Evolutionary conservation across 345 rosid species (phyloP).

Genomic region (Gossypium australe): DNA sequence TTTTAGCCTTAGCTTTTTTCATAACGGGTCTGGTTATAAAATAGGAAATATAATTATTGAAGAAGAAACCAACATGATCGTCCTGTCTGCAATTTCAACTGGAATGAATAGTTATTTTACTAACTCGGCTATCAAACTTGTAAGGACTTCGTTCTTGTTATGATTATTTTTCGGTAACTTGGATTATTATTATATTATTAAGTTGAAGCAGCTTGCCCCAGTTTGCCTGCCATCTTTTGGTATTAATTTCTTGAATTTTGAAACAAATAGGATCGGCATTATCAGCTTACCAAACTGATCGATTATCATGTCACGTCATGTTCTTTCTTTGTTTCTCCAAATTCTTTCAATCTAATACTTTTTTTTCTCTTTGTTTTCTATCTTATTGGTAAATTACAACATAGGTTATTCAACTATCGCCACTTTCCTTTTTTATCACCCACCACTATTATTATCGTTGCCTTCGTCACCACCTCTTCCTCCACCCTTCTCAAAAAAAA

Average conservation of each 20-base stretch:
- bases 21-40: background rate
- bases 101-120: constrained; percentile 6
- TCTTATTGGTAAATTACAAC: too few relatives aligned
- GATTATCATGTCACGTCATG: background rate
- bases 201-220: constrained; percentile 4
- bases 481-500: too few relatives aligned
- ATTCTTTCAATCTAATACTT: too few relatives aligned
- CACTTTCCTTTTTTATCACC: too few relatives aligned
- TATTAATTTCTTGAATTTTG: background rate
- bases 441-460: too few relatives aligned
- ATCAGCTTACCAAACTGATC: background rate
- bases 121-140: background rate
- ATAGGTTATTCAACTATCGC: too few relatives aligned
- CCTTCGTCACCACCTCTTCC: too few relatives aligned
- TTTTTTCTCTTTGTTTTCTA: too few relatives aligned
- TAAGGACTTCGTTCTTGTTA: background rate
- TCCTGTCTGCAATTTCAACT: background rate
- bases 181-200: constrained; percentile 3
- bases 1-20: background rate
- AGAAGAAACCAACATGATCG: constrained; percentile 3
- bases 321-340: background rate
- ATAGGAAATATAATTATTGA: background rate
- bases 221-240: constrained; percentile 2
- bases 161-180: background rate
- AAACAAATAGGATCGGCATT: background rate